These are phyloP conservation scores for Entophlyctis luteolus DNA, from an alignment of 192 early-diverging fungal species.

Conservation along the genomic window DNA sequence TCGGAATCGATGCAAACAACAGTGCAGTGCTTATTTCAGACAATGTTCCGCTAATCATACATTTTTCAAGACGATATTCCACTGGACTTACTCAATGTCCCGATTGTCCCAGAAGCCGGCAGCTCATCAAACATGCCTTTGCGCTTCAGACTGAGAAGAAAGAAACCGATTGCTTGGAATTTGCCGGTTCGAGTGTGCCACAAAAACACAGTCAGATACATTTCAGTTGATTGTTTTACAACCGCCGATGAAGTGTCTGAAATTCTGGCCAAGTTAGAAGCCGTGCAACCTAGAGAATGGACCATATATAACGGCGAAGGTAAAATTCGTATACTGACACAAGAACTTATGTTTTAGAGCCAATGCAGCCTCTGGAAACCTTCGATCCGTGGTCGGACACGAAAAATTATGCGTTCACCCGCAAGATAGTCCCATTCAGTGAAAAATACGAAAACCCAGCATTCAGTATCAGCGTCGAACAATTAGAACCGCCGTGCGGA, in stretches of 20 bases:
- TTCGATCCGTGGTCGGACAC: slow-evolving; percentile 2
- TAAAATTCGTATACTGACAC: neutral
- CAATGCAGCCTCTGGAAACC: neutral
- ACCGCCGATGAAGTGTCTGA: neutral
- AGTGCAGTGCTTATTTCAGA: neutral
- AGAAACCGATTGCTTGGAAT: slow-evolving; percentile 13
- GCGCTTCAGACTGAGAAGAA: neutral
- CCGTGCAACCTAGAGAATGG: neutral
- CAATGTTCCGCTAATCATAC: neutral
- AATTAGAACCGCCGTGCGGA: neutral
- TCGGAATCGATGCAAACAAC: neutral
- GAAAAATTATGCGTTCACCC: neutral
- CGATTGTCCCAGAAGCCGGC: neutral
- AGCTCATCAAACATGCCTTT: neutral
- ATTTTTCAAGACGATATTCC: neutral
- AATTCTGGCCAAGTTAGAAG: neutral
- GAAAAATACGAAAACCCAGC: neutral
- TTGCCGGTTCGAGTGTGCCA: neutral
- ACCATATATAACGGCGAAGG: slow-evolving; percentile 1
- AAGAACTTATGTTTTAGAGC: neutral
- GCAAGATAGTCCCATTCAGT: neutral
- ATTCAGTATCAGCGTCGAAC: neutral
- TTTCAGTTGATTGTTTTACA: slow-evolving; percentile 2
- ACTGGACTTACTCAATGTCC: neutral
- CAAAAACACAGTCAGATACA: neutral